A percentile compares a stretch with the other conserved stretches of the same genome.
Conservation (phyloP, 2,329 filamentous ascomycete species). For the Exophiala alcalophila region DNA sequence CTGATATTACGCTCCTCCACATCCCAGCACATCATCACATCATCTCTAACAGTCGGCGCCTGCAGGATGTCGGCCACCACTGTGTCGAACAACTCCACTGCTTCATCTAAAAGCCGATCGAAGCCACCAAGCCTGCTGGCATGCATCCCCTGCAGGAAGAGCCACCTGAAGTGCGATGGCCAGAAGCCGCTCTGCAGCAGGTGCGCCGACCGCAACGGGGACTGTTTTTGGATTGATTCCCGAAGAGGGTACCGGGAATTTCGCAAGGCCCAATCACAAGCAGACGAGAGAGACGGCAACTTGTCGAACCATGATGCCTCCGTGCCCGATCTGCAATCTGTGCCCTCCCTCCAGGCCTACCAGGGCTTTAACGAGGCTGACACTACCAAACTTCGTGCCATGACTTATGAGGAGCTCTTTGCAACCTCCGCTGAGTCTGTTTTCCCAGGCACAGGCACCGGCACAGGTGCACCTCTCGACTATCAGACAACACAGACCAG, state of each 20-base stretch:
- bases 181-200: slow-evolving; percentile 63
- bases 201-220: slow-evolving; percentile 56
- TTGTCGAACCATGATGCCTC: slow-evolving; percentile 15
- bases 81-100: neutral
- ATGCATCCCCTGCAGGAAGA: slow-evolving; percentile 49
- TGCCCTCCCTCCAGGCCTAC: slow-evolving; percentile 13
- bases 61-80: neutral
- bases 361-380: slow-evolving; percentile 20
- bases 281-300: slow-evolving; percentile 10
- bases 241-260: slow-evolving; percentile 29
- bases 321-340: slow-evolving; percentile 9
- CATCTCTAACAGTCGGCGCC: too few relatives aligned
- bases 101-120: slow-evolving; percentile 30
- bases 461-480: slow-evolving; percentile 26
- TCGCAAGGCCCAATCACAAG: slow-evolving; percentile 19
- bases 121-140: slow-evolving; percentile 39
- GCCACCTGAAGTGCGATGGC: slow-evolving; percentile 77
- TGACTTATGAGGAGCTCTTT: slow-evolving; percentile 26
- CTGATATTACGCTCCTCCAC: too few relatives aligned
- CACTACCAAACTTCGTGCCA: slow-evolving; percentile 20
- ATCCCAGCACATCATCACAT: too few relatives aligned
- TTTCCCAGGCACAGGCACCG: too few relatives aligned
- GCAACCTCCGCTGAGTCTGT: slow-evolving; percentile 27
- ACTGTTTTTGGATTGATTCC: slow-evolving; percentile 51
- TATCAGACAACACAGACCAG: slow-evolving; percentile 16